phyloP scores from a whole-genome alignment of 2,329 filamentous ascomycete species.

The Xylariales sp. region DNA sequence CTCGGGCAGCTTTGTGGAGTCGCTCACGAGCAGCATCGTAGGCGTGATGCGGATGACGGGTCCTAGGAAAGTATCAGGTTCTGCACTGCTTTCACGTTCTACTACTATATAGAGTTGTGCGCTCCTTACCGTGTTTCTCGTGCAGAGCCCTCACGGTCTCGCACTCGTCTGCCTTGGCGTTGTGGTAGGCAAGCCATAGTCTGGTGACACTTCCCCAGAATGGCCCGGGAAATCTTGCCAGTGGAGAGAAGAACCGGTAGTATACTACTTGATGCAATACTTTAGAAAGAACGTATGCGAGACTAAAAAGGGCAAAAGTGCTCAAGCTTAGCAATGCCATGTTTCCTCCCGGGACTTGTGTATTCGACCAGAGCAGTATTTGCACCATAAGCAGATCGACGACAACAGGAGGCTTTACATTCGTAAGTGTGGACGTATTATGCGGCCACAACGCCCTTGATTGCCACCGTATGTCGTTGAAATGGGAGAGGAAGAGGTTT shows the following conservation, averaged over 20 bases:
- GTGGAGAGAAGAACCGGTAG: constrained; percentile 47
- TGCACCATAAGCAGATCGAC: not conserved
- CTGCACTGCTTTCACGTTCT: constrained; percentile 1
- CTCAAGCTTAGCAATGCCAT: constrained; percentile 32
- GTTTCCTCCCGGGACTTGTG: too few species aligned
- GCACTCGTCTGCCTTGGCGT: constrained; percentile 41
- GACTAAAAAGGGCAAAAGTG: constrained; percentile 28
- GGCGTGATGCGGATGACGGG: constrained; percentile 49
- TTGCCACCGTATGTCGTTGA: too few species aligned
- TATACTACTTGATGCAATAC: constrained; percentile 43
- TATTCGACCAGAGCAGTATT: constrained; percentile 1
- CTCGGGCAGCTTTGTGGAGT: constrained; percentile 48
- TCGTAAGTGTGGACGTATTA: too few species aligned
- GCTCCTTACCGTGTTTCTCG: constrained; percentile 41
- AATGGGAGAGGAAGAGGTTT: too few species aligned
- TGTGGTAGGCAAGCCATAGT: constrained; percentile 50
- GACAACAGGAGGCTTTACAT: not conserved
- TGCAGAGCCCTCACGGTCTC: constrained; percentile 36
- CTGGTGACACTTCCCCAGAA: constrained; percentile 51
- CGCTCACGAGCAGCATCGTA: constrained; percentile 47
- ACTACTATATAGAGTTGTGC: not conserved
- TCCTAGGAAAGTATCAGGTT: constrained; percentile 26
- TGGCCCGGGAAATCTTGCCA: constrained; percentile 47
- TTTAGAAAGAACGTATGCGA: constrained; percentile 24
- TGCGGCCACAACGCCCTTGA: too few species aligned